Evolutionary conservation across 805 yeast species (phyloP), one percentile per base, ranked within the genome.

Genomic region (Metschnikowia vanudenii): DNA sequence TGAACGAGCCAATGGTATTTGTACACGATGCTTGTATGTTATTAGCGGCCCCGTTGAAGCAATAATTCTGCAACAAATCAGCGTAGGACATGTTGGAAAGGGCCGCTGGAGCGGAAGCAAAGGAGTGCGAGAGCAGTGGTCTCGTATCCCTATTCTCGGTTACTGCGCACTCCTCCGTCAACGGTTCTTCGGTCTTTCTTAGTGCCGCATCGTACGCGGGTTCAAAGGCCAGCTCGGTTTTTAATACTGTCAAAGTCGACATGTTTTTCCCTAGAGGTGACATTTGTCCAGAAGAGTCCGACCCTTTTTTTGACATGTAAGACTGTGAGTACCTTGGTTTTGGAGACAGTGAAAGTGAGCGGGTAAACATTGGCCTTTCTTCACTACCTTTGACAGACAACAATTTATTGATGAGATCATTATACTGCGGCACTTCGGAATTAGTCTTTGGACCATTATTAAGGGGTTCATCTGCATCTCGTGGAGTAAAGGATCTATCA

Each of bases 31-130:
- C n/a, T 24, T 36, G 26, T 12, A 33, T 11, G 29, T 24, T 32
- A 13, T 42, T 26, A n/a, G 46, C 47, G 4, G 67, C 63, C 33
- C 66, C 65, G 42, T 61, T 64, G 54, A 69, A 69, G 51, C 74
- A 69, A 45, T 65, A 69, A 28, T 60, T 64, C 43, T 63, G 64
- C 43, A 69, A 55, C 47, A 69, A 59, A 49, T 66, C 70, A 2
- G 69, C 57, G 47, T 69, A 69, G 16, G 59, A 51, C 53, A 62
- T 53, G 39, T 49, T 54, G 12, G 44, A 39, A 17, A 53, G 40
- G 19, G 18, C 16, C 28, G 31, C 33, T 13, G 40, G 39, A 3
- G 46, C 37, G 11, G 48, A 39, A 12, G 40, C 41, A 29, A 10
- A 33, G 3, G 37, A 34, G 16, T 34, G 40, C 4, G 10, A n/a